phyloP scores from a whole-genome alignment of 768 basidiomycete genomes.

The Dacryopinax spathularia region DNA sequence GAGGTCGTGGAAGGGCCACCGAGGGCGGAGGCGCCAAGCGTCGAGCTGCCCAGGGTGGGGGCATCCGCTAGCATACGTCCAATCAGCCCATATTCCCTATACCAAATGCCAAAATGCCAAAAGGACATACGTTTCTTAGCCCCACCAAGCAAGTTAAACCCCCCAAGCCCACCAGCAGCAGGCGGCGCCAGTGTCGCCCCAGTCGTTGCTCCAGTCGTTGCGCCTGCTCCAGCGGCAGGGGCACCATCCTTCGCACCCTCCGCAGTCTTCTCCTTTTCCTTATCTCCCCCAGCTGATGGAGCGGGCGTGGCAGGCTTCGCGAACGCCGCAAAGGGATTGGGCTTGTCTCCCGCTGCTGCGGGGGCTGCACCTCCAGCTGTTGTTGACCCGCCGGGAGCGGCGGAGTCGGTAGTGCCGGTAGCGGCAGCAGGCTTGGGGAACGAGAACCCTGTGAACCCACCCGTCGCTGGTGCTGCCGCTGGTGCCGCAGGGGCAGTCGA shows the following conservation, averaged over 20 bases:
- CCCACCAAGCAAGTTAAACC: constrained; percentile 8
- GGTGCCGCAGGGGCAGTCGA: constrained; percentile 6
- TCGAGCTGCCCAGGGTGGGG: constrained; percentile 2
- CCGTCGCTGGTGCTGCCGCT: background rate
- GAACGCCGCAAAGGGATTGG: background rate
- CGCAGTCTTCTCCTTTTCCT: background rate
- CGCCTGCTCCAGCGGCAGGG: background rate
- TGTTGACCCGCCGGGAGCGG: background rate
- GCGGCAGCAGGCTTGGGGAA: background rate
- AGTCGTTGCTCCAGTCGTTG: background rate
- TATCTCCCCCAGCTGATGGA: background rate
- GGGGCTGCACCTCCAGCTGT: background rate
- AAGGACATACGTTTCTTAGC: constrained; percentile 13
- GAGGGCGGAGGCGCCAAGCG: constrained; percentile 5
- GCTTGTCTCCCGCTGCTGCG: background rate
- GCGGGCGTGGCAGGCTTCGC: background rate
- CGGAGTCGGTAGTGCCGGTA: background rate
- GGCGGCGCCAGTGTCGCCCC: constrained; percentile 3
- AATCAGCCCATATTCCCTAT: constrained; percentile 12
- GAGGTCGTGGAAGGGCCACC: constrained; percentile 14
- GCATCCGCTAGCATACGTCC: constrained; percentile 7
- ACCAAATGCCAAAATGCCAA: constrained; percentile 9
- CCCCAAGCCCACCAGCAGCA: constrained; percentile 5
- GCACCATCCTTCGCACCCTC: background rate
- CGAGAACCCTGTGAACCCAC: background rate